Percentiles rank a stretch among this genome's conserved stretches.
phyloP scores from a whole-genome alignment of 441 rosid genomes.

The Erodium moschatum region DNA sequence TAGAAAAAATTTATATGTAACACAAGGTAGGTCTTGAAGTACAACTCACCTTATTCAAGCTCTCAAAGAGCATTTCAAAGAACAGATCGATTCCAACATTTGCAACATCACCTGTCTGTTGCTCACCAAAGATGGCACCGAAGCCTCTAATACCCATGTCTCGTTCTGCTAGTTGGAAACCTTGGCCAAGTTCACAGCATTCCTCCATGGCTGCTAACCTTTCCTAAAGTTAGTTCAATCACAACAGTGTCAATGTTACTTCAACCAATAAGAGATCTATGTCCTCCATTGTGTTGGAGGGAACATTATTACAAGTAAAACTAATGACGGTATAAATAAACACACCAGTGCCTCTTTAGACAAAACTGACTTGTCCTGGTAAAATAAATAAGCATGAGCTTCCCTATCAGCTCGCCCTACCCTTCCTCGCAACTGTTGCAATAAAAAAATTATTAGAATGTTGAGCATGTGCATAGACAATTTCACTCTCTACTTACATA shows the following conservation, averaged over 20 bases:
- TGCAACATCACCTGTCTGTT: slow-evolving; percentile 96
- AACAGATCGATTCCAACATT: slow-evolving; percentile 91
- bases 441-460: slow-evolving; percentile 14
- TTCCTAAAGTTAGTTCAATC: slow-evolving; percentile 44
- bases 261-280: neutral
- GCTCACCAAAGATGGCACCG: slow-evolving; percentile 94
- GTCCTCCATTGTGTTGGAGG: neutral
- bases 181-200: slow-evolving; percentile 90
- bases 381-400: slow-evolving; percentile 90
- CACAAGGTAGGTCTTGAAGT: slow-evolving; percentile 13
- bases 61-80: slow-evolving; percentile 97
- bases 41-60: slow-evolving; percentile 71
- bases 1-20: slow-evolving; percentile 13
- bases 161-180: slow-evolving; percentile 95
- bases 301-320: slow-evolving; percentile 11
- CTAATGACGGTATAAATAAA: slow-evolving; percentile 16
- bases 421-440: slow-evolving; percentile 84
- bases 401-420: slow-evolving; percentile 98
- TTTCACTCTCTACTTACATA: slow-evolving; percentile 2
- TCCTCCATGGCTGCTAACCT: slow-evolving; percentile 92
- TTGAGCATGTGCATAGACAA: slow-evolving; percentile 7
- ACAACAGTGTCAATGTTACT: slow-evolving; percentile 16
- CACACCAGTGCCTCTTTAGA: slow-evolving; percentile 75
- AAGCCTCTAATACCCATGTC: slow-evolving; percentile 99
- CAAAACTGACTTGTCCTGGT: slow-evolving; percentile 68